These are phyloP conservation scores for Colletotrichum ledebouriae DNA, from an alignment of 2,329 filamentous ascomycete species.

Conservation along the genomic window DNA sequence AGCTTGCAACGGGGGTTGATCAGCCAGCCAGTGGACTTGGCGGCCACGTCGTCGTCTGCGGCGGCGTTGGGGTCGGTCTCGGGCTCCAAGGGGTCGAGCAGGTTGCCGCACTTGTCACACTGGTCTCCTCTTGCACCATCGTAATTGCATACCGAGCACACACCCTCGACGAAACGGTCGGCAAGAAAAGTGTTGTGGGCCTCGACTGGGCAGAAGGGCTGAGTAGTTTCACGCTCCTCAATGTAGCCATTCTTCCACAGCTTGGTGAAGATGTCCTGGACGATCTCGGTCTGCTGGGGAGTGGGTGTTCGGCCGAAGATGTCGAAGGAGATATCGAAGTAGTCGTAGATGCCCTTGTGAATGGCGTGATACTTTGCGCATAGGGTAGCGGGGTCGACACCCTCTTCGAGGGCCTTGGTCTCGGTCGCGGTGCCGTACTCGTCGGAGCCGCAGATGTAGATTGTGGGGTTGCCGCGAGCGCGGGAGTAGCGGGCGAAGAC, in stretches of 20 bases:
- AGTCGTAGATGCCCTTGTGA: conserved; percentile 92
- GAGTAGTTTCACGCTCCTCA: conserved; percentile 86
- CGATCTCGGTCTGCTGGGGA: conserved; percentile 88
- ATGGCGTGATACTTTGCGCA: conserved; percentile 94
- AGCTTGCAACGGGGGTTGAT: conserved; percentile 93
- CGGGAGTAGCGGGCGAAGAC: conserved; percentile 88
- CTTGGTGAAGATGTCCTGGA: conserved; percentile 89
- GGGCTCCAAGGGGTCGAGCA: conserved; percentile 77
- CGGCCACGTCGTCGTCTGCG: conserved; percentile 49
- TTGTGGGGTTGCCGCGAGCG: conserved; percentile 81
- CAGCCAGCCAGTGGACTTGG: conserved; percentile 63
- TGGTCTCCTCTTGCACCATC: conserved; percentile 80
- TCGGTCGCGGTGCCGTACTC: conserved; percentile 97
- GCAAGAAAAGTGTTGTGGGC: conserved; percentile 82
- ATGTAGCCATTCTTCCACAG: conserved; percentile 91
- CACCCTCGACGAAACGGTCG: conserved; percentile 88
- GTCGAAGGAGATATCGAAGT: conserved; percentile 96
- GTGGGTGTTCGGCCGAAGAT: conserved; percentile 95
- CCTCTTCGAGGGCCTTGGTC: conserved; percentile 93
- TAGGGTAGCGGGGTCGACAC: conserved; percentile 83
- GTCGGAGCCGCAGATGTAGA: conserved; percentile 77
- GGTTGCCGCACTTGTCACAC: conserved; percentile 75
- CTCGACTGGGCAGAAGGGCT: conserved; percentile 84
- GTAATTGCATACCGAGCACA: conserved; percentile 80
- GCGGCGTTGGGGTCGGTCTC: conserved; percentile 52